phyloP scores from a whole-genome alignment of 1,284 basidiomycete genomes.

The Earliella scabrosa region DNA sequence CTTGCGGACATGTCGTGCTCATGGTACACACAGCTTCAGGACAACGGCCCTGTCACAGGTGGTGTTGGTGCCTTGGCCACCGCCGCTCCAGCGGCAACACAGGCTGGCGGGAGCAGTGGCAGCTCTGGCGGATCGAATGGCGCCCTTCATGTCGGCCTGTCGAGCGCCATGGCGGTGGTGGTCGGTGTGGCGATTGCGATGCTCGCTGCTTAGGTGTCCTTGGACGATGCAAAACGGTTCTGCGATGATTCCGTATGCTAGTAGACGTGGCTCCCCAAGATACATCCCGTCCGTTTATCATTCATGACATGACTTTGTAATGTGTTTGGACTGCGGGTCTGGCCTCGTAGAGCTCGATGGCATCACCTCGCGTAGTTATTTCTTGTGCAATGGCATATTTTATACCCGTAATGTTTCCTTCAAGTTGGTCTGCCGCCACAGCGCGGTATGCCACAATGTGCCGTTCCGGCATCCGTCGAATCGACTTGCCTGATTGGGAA shows the following conservation, averaged over 20 bases:
- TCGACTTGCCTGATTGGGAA: background rate
- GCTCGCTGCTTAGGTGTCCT: constrained; percentile 4
- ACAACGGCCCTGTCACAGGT: constrained; percentile 43
- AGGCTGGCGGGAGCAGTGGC: constrained; percentile 19
- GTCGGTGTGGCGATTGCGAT: constrained; percentile 12
- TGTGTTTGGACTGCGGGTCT: background rate
- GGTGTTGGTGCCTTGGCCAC: constrained; percentile 48
- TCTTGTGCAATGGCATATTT: background rate
- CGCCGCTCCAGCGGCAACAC: constrained; percentile 29
- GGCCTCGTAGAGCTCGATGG: constrained; percentile 8
- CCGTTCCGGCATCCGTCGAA: background rate
- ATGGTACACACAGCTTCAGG: constrained; percentile 38
- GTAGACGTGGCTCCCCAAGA: constrained; percentile 12
- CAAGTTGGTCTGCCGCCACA: background rate
- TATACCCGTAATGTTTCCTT: constrained; percentile 4
- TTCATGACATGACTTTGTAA: background rate
- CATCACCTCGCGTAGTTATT: background rate
- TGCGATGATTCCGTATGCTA: background rate
- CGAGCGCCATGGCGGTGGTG: constrained; percentile 8
- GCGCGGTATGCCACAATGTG: background rate
- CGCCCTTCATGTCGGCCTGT: constrained; percentile 8
- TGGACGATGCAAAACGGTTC: constrained; percentile 1
- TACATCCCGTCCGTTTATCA: background rate
- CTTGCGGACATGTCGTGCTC: background rate
- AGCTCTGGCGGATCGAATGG: constrained; percentile 4